Conservation (phyloP, 768 basidiomycete species). For the Tylopilus intermedius region DNA sequence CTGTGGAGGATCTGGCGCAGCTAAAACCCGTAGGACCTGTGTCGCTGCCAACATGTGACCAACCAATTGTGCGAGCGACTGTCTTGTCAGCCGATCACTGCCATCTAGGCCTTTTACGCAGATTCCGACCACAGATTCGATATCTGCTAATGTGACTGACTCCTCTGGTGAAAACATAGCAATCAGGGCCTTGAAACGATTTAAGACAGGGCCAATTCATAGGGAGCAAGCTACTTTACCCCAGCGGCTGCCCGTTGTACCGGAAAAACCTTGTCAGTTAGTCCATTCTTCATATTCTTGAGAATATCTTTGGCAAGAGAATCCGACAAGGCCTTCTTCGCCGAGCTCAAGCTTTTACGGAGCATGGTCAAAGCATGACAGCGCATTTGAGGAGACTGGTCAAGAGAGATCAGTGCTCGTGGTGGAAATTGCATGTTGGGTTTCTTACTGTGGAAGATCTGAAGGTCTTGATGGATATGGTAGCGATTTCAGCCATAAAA, state of each 20-base stretch:
- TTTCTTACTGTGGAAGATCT: conserved; percentile 65
- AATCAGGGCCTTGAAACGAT: conserved; percentile 42
- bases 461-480: conserved; percentile 59
- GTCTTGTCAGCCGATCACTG: conserved; percentile 80
- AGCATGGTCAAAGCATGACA: conserved; percentile 76
- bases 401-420: conserved; percentile 7
- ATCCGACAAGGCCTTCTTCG: conserved; percentile 82
- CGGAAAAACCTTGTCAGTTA: conserved; percentile 79
- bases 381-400: conserved; percentile 73
- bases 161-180: conserved; percentile 56
- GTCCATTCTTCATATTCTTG: conserved; percentile 71
- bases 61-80: conserved; percentile 70
- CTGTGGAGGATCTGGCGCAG: conserved; percentile 44
- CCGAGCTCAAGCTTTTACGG: conserved; percentile 72
- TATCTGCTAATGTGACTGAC: conserved; percentile 57
- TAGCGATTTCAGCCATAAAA: conserved; percentile 80
- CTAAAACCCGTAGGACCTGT: conserved; percentile 58
- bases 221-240: conserved; percentile 36
- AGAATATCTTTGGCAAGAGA: conserved; percentile 70
- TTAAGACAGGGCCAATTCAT: conserved; percentile 14
- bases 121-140: conserved; percentile 67
- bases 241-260: conserved; percentile 82
- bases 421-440: neutral
- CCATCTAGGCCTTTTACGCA: conserved; percentile 74
- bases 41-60: conserved; percentile 83